A percentile compares a stretch with the other conserved stretches of the same genome.
These are phyloP conservation scores for Termitomyces sp. DNA, from an alignment of 768 basidiomycete genomes.

Conservation along the genomic window DNA sequence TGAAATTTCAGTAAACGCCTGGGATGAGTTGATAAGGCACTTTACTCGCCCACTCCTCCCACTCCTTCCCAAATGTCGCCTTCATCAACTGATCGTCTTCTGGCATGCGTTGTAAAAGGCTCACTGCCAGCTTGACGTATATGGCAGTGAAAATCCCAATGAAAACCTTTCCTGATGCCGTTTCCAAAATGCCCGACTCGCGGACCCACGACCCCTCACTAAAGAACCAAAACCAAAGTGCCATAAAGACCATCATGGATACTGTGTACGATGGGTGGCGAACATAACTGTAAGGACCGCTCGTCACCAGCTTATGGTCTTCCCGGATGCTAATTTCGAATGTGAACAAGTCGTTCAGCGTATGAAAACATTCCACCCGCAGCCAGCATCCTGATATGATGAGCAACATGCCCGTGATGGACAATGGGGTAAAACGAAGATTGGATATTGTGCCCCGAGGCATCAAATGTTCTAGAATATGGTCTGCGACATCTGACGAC, in stretches of 20 bases:
- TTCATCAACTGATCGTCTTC: conserved; percentile 24
- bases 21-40: conserved; percentile 25
- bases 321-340: conserved; percentile 27
- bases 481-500: not conserved
- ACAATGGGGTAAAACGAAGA: not conserved
- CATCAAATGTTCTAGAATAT: not conserved
- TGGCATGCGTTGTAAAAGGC: conserved; percentile 14
- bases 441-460: not conserved
- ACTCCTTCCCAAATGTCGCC: conserved; percentile 23
- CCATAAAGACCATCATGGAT: conserved; percentile 15
- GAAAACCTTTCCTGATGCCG: conserved; percentile 13
- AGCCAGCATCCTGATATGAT: not conserved
- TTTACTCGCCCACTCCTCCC: conserved; percentile 20
- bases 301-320: conserved; percentile 21
- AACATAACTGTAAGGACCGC: conserved; percentile 24
- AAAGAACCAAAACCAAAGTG: conserved; percentile 21
- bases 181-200: conserved; percentile 23
- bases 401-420: not conserved
- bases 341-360: conserved; percentile 32
- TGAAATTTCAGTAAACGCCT: conserved; percentile 2
- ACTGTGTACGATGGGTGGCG: conserved; percentile 29
- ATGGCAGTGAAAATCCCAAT: conserved; percentile 6
- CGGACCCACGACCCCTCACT: conserved; percentile 24
- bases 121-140: conserved; percentile 7
- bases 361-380: conserved; percentile 28